Evolutionary conservation across 2,329 filamentous ascomycete species (phyloP).

Genomic region (Sphaerostilbella broomeana): DNA sequence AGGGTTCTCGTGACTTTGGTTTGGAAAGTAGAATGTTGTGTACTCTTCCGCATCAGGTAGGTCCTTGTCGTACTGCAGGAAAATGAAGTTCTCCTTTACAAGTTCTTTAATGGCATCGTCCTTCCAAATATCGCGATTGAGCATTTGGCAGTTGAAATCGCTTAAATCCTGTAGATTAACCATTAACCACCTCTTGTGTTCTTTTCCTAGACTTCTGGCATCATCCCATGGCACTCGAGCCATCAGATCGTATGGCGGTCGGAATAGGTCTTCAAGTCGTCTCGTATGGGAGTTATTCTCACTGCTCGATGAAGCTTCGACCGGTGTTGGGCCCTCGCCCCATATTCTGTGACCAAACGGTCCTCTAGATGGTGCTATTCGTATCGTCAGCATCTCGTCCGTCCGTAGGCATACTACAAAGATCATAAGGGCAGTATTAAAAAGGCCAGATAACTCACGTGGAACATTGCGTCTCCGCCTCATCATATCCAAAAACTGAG

Average conservation of each 20-base stretch:
- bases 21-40: conserved; percentile 79
- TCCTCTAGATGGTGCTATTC: conserved; percentile 22
- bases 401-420: too few species aligned
- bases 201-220: conserved; percentile 78
- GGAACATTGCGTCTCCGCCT: conserved; percentile 36
- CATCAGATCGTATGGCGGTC: conserved; percentile 89
- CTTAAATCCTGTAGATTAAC: conserved; percentile 93
- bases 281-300: conserved; percentile 58
- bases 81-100: conserved; percentile 86
- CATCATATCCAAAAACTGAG: conserved; percentile 61
- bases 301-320: conserved; percentile 25
- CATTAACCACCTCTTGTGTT: conserved; percentile 85
- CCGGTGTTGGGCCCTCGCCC: conserved; percentile 22
- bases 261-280: conserved; percentile 83
- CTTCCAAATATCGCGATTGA: conserved; percentile 97
- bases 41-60: conserved; percentile 74
- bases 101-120: conserved; percentile 71
- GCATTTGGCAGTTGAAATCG: conserved; percentile 87
- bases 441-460: conserved; percentile 21
- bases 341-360: conserved; percentile 36
- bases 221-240: conserved; percentile 72
- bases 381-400: background rate
- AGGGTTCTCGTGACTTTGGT: conserved; percentile 64
- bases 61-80: conserved; percentile 87
- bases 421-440: background rate